Conservation (phyloP, 2,329 filamentous ascomycete genomes). For the Stagonosporopsis tanaceti region DNA sequence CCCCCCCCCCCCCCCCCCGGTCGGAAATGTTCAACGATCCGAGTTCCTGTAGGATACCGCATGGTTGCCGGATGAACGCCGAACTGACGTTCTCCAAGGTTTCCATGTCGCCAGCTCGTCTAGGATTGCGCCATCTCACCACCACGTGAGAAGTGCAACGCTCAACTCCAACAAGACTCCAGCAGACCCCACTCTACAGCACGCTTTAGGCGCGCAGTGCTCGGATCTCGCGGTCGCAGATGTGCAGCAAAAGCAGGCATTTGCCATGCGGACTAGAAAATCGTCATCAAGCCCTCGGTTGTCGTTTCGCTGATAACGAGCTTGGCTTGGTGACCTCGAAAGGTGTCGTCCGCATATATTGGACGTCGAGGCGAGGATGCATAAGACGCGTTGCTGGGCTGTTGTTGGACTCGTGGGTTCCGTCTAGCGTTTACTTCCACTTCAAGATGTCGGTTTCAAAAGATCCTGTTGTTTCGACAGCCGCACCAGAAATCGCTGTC, state of each 20-base stretch:
- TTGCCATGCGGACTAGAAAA: constrained; percentile 22
- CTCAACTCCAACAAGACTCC: not conserved
- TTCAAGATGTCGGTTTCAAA: constrained; percentile 5
- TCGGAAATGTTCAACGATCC: not conserved
- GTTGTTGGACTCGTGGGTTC: too few species aligned
- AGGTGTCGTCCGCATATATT: not conserved
- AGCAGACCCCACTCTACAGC: not conserved
- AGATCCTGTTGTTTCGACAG: constrained; percentile 8
- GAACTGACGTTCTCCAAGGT: constrained; percentile 18
- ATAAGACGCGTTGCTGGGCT: not conserved
- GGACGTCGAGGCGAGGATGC: too few species aligned
- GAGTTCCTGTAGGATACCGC: not conserved
- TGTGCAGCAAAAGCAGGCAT: not conserved
- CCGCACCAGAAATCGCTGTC: constrained; percentile 12
- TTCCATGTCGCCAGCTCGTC: constrained; percentile 25
- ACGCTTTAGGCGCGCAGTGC: not conserved
- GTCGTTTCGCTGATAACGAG: constrained; percentile 13
- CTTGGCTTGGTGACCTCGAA: constrained; percentile 9
- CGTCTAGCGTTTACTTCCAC: too few species aligned
- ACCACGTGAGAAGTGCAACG: constrained; percentile 4
- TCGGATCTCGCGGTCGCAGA: not conserved
- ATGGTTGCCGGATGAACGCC: not conserved
- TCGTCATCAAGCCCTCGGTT: constrained; percentile 16
- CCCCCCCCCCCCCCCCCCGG: too few species aligned
- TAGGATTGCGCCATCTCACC: constrained; percentile 27